Conservation (phyloP, 306 rosid genomes). For the Quercus glauca region DNA sequence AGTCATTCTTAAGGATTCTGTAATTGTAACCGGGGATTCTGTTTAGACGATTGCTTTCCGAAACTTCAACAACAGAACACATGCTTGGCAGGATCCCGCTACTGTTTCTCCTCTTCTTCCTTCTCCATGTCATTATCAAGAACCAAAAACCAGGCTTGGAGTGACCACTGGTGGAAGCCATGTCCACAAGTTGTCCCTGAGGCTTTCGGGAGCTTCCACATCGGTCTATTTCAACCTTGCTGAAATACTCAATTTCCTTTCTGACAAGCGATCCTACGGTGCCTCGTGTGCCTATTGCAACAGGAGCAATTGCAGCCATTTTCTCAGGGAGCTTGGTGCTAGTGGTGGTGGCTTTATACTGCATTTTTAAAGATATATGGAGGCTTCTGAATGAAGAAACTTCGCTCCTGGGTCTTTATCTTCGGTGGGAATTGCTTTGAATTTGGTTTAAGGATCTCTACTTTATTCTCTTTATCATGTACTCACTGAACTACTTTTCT, state of each 20-base stretch:
- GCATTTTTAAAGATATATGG: conserved; percentile 30
- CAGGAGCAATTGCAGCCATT: conserved; percentile 65
- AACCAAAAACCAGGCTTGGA: conserved; percentile 54
- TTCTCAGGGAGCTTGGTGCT: conserved; percentile 29
- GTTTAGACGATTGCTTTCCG: conserved; percentile 35
- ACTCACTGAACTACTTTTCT: conserved; percentile 33
- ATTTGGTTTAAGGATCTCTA: conserved; percentile 34
- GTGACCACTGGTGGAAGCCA: conserved; percentile 29
- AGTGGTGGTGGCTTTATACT: conserved; percentile 33
- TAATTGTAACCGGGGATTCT: conserved; percentile 56
- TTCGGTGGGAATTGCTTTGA: conserved; percentile 37
- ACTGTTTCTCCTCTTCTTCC: conserved; percentile 48
- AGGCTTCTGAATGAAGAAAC: conserved; percentile 50
- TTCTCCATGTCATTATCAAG: conserved; percentile 55
- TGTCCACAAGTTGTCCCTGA: conserved; percentile 27
- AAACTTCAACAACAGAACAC: conserved; percentile 51
- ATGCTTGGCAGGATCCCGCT: conserved; percentile 39
- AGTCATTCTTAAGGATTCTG: conserved; percentile 54
- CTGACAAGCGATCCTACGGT: conserved; percentile 73
- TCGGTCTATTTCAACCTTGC: conserved; percentile 59
- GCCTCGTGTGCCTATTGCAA: conserved; percentile 79
- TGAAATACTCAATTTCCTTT: conserved; percentile 75
- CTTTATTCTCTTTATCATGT: conserved; percentile 22
- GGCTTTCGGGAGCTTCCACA: conserved; percentile 37
- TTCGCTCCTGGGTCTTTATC: conserved; percentile 22